Evolutionary conservation across 805 yeast genomes (phyloP), one percentile per base, ranked within the genome.

Genomic region (Priceomyces melissophilus): DNA sequence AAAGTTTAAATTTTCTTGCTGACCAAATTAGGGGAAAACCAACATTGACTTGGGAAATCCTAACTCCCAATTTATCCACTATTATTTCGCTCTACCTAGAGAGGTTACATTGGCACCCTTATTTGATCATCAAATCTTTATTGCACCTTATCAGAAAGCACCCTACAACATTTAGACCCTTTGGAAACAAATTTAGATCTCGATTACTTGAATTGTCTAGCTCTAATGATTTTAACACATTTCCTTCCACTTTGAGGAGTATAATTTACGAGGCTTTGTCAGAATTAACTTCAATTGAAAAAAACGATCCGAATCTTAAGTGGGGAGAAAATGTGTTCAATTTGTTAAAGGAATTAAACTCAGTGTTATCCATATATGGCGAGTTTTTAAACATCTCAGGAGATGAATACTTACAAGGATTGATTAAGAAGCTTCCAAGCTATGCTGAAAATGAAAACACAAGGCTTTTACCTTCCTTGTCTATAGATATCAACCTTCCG

Each of bases 141-240:
- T 50, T 56, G 17, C 64, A 58, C 26, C 54, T 82, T 17, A 64
- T 84, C 27, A 57, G 61, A 31, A 65, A 75, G 42, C 84, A 87
- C 53, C 75, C 95, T 1, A 85, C 93, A 1, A 84, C 95, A 2
- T 86, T 87, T 55, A 77, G 90, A 59, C 95, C 96, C 10, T 82
- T 73, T 63, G 84, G 83, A 3, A 75, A 79, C 43, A 82, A 80
- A 50, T 78, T 76, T 48, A 79, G 81, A 50, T 59, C 55, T 10
- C 73, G 67, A 25, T 60, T 81, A 25, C 43, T 65, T 8, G 49
- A 47, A 4, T 54, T 76, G 3, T 44, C 67, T 15, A 43, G 58
- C 71, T 30, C 54, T 44, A 30, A 57, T 51, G 40, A 63, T 57
- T 53, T 73, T 63, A 50, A 54, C 55, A 65, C 57, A 36, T 67